phyloP scores from a whole-genome alignment of 169 alveolate genomes.

The Cystoisospora suis region DNA sequence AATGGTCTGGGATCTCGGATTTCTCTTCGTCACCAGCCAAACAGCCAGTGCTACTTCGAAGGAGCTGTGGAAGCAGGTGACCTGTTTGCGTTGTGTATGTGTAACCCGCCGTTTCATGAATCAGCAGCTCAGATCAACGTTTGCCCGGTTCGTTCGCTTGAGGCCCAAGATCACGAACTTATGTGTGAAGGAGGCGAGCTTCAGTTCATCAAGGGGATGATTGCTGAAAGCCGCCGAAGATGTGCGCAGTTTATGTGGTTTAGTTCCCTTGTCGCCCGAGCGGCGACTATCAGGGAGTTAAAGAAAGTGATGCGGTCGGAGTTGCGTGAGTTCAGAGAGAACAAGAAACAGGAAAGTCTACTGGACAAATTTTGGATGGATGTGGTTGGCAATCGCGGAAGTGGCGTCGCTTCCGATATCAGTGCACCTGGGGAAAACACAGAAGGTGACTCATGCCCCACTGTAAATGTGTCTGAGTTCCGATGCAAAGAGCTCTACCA shows the following conservation, averaged over 20 bases:
- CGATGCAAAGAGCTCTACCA: constrained; percentile 33
- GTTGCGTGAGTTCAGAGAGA: constrained; percentile 8
- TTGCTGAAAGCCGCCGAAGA: constrained; percentile 57
- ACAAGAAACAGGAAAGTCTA: background rate
- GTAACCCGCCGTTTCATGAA: constrained; percentile 74
- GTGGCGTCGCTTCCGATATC: background rate
- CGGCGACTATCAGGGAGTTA: constrained; percentile 41
- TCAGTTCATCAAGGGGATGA: constrained; percentile 60
- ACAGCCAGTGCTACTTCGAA: constrained; percentile 34
- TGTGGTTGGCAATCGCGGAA: background rate
- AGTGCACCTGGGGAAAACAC: no score
- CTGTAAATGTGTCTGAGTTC: background rate
- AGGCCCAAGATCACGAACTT: constrained; percentile 60
- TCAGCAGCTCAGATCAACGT: constrained; percentile 24
- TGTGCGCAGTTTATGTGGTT: constrained; percentile 68
- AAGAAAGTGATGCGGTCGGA: constrained; percentile 47
- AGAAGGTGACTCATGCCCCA: no score
- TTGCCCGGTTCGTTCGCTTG: constrained; percentile 61
- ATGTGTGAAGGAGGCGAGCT: constrained; percentile 73
- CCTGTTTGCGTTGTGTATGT: constrained; percentile 63
- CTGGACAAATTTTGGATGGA: background rate
- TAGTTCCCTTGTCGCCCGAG: constrained; percentile 70
- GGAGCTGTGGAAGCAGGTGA: constrained; percentile 48
- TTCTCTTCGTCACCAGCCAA: constrained; percentile 57
- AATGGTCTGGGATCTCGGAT: constrained; percentile 53